Evolutionary conservation across 352 stramenopile genomes (phyloP), one percentile per base, ranked within the genome.

Genomic region (Globisporangium apiculatum): DNA sequence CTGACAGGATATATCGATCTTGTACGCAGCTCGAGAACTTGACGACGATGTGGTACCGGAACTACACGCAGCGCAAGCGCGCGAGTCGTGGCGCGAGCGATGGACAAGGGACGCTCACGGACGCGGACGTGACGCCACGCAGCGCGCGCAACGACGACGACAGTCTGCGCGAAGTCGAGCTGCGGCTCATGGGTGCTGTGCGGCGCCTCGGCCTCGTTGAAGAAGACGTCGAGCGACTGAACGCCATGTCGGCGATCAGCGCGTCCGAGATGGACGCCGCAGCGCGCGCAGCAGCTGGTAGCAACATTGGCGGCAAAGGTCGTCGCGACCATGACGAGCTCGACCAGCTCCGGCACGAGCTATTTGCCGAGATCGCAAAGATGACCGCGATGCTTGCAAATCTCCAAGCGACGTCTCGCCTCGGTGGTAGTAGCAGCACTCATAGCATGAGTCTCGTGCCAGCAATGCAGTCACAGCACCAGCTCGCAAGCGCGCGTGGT

Each of bases 41-140:
- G 18, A 87, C 68, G 70, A 81, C 73, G 8, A 71, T 85, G 61
- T 88, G 80, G 80, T 76, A 90, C 60, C 62, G 75, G 14, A 90
- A 90, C 62, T 78, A 75, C 53, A 82, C 72, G 37, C 62, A 57
- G 47, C 63, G 73, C 7, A 66, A 58, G 36, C 64, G 55, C 14
- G 60, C 48, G 10, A 63, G 53, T 45, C 50, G 46, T 42, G 37
- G 38, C 48, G 58, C 56, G 18, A 43, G 42, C 54, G 53, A 61
- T 45, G 56, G 12, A 7, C 57, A 65, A 4, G 47, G 49, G 7
- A 36, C 50, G 15, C 54, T 55, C 17, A 60, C 43, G n/a, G 51
- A 64, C 35, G 51, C 55, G 17, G 57, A 55, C 62, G 62, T 55
- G 18, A 60, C 58, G 38, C 50, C 61, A 11, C 18, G 48, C 7